A percentile compares a stretch with the other conserved stretches of the same genome.
phyloP scores from a whole-genome alignment of 139 green algal species.

The Coelastrella sp. region DNA sequence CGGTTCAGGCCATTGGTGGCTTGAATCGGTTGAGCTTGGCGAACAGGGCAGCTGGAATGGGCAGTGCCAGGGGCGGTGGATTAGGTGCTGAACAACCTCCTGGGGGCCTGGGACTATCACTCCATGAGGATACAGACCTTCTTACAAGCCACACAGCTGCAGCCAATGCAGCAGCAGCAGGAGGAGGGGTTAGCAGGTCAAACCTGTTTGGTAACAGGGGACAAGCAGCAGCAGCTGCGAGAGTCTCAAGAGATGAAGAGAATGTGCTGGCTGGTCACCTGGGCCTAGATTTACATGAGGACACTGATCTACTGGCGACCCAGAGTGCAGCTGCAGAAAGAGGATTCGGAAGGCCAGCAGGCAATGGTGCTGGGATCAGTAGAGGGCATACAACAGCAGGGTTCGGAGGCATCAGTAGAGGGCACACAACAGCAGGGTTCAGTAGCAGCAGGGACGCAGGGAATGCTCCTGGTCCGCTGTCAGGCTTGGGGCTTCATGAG shows the following conservation, averaged over 20 bases:
- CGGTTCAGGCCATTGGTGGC: background rate
- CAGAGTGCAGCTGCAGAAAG: background rate
- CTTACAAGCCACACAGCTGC: no score
- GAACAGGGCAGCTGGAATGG: background rate
- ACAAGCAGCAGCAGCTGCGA: no score
- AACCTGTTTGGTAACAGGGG: no score
- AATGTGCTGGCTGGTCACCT: background rate
- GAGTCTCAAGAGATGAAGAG: no score
- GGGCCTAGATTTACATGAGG: constrained; percentile 44
- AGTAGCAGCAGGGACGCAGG: background rate
- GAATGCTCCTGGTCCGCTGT: background rate
- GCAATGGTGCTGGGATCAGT: background rate
- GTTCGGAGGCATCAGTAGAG: background rate
- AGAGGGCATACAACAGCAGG: background rate
- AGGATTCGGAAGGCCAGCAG: background rate
- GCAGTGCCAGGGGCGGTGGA: background rate
- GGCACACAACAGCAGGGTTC: background rate
- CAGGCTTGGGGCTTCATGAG: background rate
- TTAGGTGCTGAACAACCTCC: no score
- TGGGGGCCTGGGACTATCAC: no score
- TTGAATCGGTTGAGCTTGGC: background rate
- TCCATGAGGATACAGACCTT: no score
- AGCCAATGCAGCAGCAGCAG: no score
- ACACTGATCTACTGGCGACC: constrained; percentile 50
- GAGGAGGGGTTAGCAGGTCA: no score